Conservation (phyloP, 2,329 filamentous ascomycete species). For the Calonectria hongkongensis region DNA sequence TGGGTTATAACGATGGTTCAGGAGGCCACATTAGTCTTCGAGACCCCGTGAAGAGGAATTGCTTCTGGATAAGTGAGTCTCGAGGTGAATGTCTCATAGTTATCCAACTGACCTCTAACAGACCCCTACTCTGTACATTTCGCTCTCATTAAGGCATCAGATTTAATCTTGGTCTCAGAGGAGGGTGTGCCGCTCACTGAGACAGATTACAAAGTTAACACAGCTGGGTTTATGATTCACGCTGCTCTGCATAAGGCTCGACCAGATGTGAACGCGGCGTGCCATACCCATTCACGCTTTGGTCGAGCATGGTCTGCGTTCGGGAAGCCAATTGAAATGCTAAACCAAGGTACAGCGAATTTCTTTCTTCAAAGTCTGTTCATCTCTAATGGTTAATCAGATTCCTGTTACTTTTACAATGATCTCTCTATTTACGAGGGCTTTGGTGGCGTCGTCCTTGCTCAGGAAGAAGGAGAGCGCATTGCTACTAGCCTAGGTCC, state of each 20-base stretch:
- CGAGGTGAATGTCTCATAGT: background rate
- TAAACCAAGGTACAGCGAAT: slow-evolving; percentile 71
- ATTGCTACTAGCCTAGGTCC: slow-evolving; percentile 74
- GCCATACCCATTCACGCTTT: slow-evolving; percentile 73
- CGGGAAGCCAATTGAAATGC: slow-evolving; percentile 74
- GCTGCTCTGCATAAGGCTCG: slow-evolving; percentile 74
- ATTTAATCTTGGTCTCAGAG: slow-evolving; percentile 76
- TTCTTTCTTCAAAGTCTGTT: too few species aligned
- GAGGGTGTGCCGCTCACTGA: slow-evolving; percentile 74
- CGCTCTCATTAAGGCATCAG: slow-evolving; percentile 73
- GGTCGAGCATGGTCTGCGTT: slow-evolving; percentile 77
- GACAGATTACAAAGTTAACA: slow-evolving; percentile 71
- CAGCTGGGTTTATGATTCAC: slow-evolving; percentile 77
- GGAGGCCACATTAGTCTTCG: slow-evolving; percentile 77
- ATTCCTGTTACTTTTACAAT: slow-evolving; percentile 68
- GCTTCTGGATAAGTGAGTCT: slow-evolving; percentile 72
- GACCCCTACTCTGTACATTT: slow-evolving; percentile 68
- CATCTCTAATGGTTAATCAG: background rate
- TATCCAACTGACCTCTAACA: background rate
- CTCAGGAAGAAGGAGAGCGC: slow-evolving; percentile 72
- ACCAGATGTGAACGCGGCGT: slow-evolving; percentile 75
- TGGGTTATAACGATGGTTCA: slow-evolving; percentile 75
- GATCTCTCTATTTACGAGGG: slow-evolving; percentile 74
- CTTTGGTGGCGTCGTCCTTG: slow-evolving; percentile 77
- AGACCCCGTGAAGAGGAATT: slow-evolving; percentile 74